Percentiles rank a stretch among this genome's conserved stretches.
These are phyloP conservation scores for Daldinia concentrica DNA, from an alignment of 495 filamentous ascomycete species.

Conservation along the genomic window DNA sequence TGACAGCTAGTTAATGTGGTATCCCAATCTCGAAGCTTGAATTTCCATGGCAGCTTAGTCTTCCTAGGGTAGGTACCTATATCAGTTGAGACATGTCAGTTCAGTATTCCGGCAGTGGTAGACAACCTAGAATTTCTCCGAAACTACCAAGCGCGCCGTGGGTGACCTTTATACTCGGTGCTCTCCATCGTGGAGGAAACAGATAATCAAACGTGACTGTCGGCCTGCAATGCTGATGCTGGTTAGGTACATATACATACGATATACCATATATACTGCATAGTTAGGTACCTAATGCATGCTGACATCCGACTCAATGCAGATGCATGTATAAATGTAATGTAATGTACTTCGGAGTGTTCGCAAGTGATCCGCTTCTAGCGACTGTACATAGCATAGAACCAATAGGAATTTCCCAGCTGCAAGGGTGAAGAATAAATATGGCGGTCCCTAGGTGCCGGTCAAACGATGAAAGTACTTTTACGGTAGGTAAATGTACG, in stretches of 20 bases:
- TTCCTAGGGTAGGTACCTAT: not conserved
- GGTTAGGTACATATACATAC: not conserved
- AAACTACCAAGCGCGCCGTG: not conserved
- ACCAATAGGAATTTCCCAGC: conserved; percentile 39
- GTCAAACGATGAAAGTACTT: conserved; percentile 15
- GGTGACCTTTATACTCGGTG: not conserved
- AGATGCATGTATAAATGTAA: conserved; percentile 27
- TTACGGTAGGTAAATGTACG: conserved; percentile 20
- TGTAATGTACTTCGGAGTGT: conserved; percentile 32
- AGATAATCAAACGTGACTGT: conserved; percentile 10
- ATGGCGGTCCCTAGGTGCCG: conserved; percentile 17
- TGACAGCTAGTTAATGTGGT: not conserved
- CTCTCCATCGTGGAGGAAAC: not conserved
- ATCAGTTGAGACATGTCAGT: not conserved
- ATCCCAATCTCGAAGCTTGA: not conserved
- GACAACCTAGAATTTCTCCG: not conserved
- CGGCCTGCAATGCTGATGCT: not conserved
- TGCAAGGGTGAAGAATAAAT: conserved; percentile 38
- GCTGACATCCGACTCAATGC: conserved; percentile 35
- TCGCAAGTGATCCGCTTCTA: no score
- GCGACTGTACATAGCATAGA: no score
- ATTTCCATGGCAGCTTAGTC: not conserved
- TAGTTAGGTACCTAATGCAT: not conserved
- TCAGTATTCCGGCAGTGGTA: no score
- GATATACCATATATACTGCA: not conserved